phyloP scores from a whole-genome alignment of 1,284 basidiomycete genomes.

The Mycena sp. region DNA sequence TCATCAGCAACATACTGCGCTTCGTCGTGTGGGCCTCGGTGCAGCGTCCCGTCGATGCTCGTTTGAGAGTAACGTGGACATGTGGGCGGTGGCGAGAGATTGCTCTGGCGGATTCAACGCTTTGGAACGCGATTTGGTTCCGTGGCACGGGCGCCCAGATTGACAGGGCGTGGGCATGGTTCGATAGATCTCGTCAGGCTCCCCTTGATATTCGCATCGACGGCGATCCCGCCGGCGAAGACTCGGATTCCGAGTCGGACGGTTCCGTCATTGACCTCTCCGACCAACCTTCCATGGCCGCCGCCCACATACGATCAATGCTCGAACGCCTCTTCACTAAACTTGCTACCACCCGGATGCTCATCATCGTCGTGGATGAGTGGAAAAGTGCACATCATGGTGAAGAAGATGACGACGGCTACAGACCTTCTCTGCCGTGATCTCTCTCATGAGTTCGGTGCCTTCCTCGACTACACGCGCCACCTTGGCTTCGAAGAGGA shows the following conservation, averaged over 20 bases:
- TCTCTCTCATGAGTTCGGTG: too few species aligned
- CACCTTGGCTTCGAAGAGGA: too few species aligned
- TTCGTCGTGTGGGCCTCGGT: slow-evolving; percentile 58
- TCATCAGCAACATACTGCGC: slow-evolving; percentile 69
- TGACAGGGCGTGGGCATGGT: slow-evolving; percentile 59
- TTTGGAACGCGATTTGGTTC: too few species aligned
- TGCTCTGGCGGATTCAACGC: slow-evolving; percentile 55
- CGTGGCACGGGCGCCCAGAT: slow-evolving; percentile 54
- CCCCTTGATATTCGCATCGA: slow-evolving; percentile 64
- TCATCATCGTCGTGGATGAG: slow-evolving; percentile 61
- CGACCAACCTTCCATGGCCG: too few species aligned
- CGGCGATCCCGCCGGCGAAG: slow-evolving; percentile 30
- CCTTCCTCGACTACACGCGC: too few species aligned
- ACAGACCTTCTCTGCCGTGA: too few species aligned
- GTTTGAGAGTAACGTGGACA: slow-evolving; percentile 63
- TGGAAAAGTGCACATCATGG: slow-evolving; percentile 62
- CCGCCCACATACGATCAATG: too few species aligned
- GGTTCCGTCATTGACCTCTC: too few species aligned
- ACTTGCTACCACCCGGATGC: slow-evolving; percentile 64
- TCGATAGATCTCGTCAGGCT: slow-evolving; percentile 60
- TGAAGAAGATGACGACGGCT: too few species aligned
- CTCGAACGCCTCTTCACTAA: too few species aligned
- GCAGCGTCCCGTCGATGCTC: slow-evolving; percentile 47
- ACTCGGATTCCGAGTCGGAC: too few species aligned
- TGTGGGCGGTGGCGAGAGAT: slow-evolving; percentile 64